Percentiles rank a stretch among this genome's conserved stretches.
These are phyloP conservation scores for Saccharomycopsis oosterbeekiorum DNA, from an alignment of 805 yeast species.

Conservation along the genomic window DNA sequence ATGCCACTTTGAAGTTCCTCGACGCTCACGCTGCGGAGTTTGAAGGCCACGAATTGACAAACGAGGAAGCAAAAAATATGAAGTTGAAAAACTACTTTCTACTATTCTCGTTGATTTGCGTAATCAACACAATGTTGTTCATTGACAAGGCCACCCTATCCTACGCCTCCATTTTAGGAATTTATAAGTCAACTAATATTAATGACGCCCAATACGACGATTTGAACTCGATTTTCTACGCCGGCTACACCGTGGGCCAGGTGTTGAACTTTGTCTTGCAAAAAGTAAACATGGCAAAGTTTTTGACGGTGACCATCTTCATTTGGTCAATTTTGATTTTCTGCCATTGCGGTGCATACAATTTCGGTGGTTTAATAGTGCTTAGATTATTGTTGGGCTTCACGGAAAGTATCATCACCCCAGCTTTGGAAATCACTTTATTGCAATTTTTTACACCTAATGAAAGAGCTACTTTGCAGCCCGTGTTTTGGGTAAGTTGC, in stretches of 20 bases:
- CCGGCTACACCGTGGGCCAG: conserved; percentile 33
- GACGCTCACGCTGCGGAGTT: conserved; percentile 19
- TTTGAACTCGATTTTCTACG: conserved; percentile 29
- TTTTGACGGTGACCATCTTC: conserved; percentile 20
- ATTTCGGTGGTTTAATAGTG: conserved; percentile 24
- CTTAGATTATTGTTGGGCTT: conserved; percentile 33
- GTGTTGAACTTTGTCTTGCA: conserved; percentile 26
- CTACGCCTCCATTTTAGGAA: conserved; percentile 31
- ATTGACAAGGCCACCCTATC: conserved; percentile 36
- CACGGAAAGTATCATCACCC: conserved; percentile 36
- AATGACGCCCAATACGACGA: conserved; percentile 23
- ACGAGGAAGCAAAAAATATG: conserved; percentile 15
- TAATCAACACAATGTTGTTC: conserved; percentile 24
- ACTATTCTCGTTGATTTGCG: conserved; percentile 22
- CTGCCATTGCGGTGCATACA: conserved; percentile 23
- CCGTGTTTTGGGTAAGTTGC: conserved; percentile 36
- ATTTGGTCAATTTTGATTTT: conserved; percentile 25
- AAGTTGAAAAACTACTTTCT: conserved; percentile 18
- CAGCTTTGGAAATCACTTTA: conserved; percentile 36
- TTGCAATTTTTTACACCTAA: conserved; percentile 32
- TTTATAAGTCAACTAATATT: conserved; percentile 25
- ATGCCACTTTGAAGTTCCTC: conserved; percentile 23
- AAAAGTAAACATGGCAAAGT: conserved; percentile 20
- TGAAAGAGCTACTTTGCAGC: conserved; percentile 37
- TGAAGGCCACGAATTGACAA: conserved; percentile 13